Percentiles rank a stretch among this genome's conserved stretches.
phyloP scores from a whole-genome alignment of 2,329 filamentous ascomycete genomes.

The Thyridium curvatum region DNA sequence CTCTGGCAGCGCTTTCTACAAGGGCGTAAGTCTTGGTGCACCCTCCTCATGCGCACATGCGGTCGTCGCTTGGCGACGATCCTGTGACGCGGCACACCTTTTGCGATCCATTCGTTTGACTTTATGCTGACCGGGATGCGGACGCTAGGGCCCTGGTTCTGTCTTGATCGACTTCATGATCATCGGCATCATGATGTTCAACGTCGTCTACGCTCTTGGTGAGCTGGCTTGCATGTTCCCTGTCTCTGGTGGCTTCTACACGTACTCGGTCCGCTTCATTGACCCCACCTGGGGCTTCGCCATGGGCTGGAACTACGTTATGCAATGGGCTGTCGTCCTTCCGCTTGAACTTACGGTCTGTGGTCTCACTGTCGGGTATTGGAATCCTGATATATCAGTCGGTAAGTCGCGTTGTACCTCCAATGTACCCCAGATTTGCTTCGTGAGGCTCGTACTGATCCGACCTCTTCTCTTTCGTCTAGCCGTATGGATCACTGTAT shows the following conservation, averaged over 20 bases:
- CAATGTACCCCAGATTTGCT: slow-evolving; percentile 7
- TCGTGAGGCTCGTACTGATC: too few species aligned
- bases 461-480: too few species aligned
- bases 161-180: slow-evolving; percentile 46
- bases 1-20: slow-evolving; percentile 45
- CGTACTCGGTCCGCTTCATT: slow-evolving; percentile 54
- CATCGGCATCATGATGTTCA: slow-evolving; percentile 55
- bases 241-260: slow-evolving; percentile 57
- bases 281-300: slow-evolving; percentile 55
- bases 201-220: slow-evolving; percentile 54
- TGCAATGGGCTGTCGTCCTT: slow-evolving; percentile 44
- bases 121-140: too few species aligned
- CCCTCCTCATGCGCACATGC: slow-evolving; percentile 15
- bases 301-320: slow-evolving; percentile 44
- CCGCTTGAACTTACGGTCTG: slow-evolving; percentile 45
- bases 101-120: too few species aligned
- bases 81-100: too few species aligned
- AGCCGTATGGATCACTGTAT: slow-evolving; percentile 46
- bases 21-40: slow-evolving; percentile 28
- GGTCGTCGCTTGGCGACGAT: too few species aligned
- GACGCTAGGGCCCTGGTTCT: slow-evolving; percentile 27
- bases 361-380: slow-evolving; percentile 44
- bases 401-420: slow-evolving; percentile 16
- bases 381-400: slow-evolving; percentile 37
- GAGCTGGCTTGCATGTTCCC: slow-evolving; percentile 57